A percentile compares a stretch with the other conserved stretches of the same genome.
Evolutionary conservation across 129 eudicot genomes (phyloP).

Genomic region (Tagetes erecta): DNA sequence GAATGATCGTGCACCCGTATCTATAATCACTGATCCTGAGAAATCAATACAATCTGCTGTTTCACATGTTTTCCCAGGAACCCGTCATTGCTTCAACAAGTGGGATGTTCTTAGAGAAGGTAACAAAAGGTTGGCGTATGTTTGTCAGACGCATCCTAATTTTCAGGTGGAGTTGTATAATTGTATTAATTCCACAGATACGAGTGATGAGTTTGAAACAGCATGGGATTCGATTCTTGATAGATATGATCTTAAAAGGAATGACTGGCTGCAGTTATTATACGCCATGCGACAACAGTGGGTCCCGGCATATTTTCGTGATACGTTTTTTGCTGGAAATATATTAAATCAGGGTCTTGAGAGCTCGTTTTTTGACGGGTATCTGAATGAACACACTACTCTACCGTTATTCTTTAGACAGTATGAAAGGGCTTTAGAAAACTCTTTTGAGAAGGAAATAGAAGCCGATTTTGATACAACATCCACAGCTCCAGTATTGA

Average conservation of each 20-base stretch:
- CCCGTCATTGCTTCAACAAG: slow-evolving; percentile 79
- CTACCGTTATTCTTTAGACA: slow-evolving; percentile 90
- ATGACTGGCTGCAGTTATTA: slow-evolving; percentile 75
- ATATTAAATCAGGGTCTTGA: slow-evolving; percentile 49
- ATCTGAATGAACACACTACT: slow-evolving; percentile 73
- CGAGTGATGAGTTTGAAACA: slow-evolving; percentile 71
- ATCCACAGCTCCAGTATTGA: slow-evolving; percentile 63
- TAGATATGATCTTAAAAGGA: slow-evolving; percentile 70
- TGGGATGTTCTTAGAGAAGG: slow-evolving; percentile 93
- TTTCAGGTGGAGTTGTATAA: slow-evolving; percentile 80
- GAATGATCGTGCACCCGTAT: slow-evolving; percentile 65
- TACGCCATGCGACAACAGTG: slow-evolving; percentile 58
- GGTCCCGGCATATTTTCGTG: slow-evolving; percentile 85
- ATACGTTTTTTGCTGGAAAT: slow-evolving; percentile 67
- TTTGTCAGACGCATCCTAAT: slow-evolving; percentile 64
- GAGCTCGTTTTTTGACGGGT: slow-evolving; percentile 79
- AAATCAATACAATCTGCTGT: slow-evolving; percentile 70
- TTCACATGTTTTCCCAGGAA: slow-evolving; percentile 62
- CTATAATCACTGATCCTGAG: slow-evolving; percentile 72
- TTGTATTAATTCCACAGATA: slow-evolving; percentile 72
- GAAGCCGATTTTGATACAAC: slow-evolving; percentile 82
- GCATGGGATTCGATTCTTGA: slow-evolving; percentile 67
- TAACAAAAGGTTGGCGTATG: slow-evolving; percentile 63
- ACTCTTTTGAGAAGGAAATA: slow-evolving; percentile 71
- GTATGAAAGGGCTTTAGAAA: slow-evolving; percentile 88